Base-by-base conservation (phyloP, 768 basidiomycete genomes). In the Hypsizygus marmoreus region DNA sequence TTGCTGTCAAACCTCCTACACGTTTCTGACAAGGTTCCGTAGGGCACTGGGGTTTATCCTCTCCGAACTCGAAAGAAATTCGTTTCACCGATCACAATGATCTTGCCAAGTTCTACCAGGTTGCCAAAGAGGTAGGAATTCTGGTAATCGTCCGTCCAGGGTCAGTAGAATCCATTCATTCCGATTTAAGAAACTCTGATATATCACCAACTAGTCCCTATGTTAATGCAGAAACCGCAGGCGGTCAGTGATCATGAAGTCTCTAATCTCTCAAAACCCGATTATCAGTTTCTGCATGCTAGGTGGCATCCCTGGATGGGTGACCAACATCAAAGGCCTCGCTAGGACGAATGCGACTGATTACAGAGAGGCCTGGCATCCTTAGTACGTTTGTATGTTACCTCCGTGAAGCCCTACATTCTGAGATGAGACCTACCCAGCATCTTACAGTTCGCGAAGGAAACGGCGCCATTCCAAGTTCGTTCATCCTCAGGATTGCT, bases 101-200 rank as follows among this genome's bases (percentile, higher is more conserved):
- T 29, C 61, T 86, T n/a, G 61, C 73, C 25, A 74, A 76, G 6
- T 76, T 88, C 35, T 81, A 72, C 44, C 75, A 82, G 45, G 75
- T 76, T n/a, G 84, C 84, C 4, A 76, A 75, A 45, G 73, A 73
- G 16, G 77, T 79, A 2, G 85, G 85, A 1, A 62, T 88, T 2
- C 79, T 79, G 63, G 73, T 86, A 29, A 71, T 86, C 24, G 75
- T 85, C n/a, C 75, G 85, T 20, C 86, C 86, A 4, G 86, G 84
- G 84, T 69, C 57, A 53, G 65, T 61, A 22, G 16, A 7, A n/a
- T 40, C 6, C 4, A 24, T 39, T 8, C 9, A 8, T 11, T 14
- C n/a, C 24, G 16, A 24, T 12, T 29, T 31, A 10, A 19, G 12
- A 7, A 9, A 1, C n/a, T 20, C 34, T 30, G 26, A 6, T 36